A percentile compares a stretch with the other conserved stretches of the same genome.
Conservation (phyloP, 1,139 yeast species). For the Kodamaea fungicola region DNA sequence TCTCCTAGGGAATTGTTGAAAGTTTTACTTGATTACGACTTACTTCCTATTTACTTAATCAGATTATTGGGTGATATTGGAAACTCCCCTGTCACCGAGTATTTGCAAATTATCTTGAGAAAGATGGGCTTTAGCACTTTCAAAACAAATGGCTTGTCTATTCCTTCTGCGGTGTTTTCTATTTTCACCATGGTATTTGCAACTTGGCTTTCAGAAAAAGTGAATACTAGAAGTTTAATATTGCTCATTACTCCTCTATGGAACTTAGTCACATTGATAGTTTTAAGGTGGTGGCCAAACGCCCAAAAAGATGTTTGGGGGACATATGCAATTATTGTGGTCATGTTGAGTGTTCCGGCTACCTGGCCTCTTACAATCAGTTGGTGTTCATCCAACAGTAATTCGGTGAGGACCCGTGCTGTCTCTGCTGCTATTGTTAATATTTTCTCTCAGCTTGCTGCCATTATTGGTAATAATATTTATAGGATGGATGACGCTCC, state of each 20-base stretch:
- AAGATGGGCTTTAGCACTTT: conserved; percentile 55
- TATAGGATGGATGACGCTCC: conserved; percentile 28
- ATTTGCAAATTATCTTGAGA: conserved; percentile 50
- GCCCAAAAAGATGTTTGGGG: conserved; percentile 21
- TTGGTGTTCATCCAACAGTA: conserved; percentile 21
- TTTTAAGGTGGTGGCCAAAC: conserved; percentile 17
- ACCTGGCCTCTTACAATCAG: conserved; percentile 18
- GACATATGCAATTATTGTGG: conserved; percentile 17
- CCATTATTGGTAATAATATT: conserved; percentile 19
- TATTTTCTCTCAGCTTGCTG: conserved; percentile 19
- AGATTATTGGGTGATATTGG: conserved; percentile 48
- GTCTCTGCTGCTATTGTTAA: conserved; percentile 23
- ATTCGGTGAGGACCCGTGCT: conserved; percentile 19
- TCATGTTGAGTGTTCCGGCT: conserved; percentile 17
- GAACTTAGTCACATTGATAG: conserved; percentile 15
- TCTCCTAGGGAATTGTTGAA: conserved; percentile 33
- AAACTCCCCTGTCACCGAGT: conserved; percentile 38
- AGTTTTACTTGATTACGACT: conserved; percentile 49
- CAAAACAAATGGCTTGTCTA: conserved; percentile 51
- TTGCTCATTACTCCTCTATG: conserved; percentile 16
- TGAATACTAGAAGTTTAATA: conserved; percentile 31
- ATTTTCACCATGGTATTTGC: conserved; percentile 35
- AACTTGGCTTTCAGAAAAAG: conserved; percentile 39
- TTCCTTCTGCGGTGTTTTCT: conserved; percentile 43
- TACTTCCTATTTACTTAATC: conserved; percentile 52